A percentile compares a stretch with the other conserved stretches of the same genome.
phyloP scores from a whole-genome alignment of 257 asterid genomes.

The Avicennia marina region DNA sequence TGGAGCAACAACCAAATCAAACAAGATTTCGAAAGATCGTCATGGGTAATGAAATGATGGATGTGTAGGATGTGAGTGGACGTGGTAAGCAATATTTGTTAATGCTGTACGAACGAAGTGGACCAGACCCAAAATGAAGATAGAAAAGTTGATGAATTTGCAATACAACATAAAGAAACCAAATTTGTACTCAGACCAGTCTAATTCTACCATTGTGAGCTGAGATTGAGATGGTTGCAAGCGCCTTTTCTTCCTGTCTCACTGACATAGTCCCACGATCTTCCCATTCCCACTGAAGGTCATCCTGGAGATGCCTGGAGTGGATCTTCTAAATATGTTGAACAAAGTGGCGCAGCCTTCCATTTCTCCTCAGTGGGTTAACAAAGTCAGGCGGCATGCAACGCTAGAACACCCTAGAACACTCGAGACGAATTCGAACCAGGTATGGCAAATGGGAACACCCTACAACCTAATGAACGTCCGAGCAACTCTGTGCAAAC shows the following conservation, averaged over 20 bases:
- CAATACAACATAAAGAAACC: not conserved
- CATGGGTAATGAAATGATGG: too few relatives aligned
- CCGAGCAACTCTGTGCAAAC: slow-evolving; percentile 10
- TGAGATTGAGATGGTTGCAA: not conserved
- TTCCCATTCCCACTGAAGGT: not conserved
- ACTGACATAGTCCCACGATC: not conserved
- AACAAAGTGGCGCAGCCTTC: slow-evolving; percentile 10
- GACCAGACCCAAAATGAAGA: not conserved
- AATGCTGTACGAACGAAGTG: too few relatives aligned
- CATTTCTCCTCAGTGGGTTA: not conserved
- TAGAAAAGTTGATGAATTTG: not conserved
- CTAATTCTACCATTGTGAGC: not conserved
- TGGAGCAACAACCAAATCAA: too few relatives aligned
- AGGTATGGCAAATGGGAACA: too few relatives aligned
- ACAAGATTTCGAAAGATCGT: too few relatives aligned
- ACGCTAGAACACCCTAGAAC: slow-evolving; percentile 24
- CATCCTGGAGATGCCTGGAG: not conserved
- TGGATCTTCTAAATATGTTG: not conserved
- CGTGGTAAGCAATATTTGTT: too few relatives aligned
- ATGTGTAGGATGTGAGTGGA: too few relatives aligned
- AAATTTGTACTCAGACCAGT: not conserved
- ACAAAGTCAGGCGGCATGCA: slow-evolving; percentile 10
- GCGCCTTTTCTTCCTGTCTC: not conserved
- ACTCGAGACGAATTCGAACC: slow-evolving; percentile 17
- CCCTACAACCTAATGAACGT: slow-evolving; percentile 21